A percentile compares a stretch with the other conserved stretches of the same genome.
Conservation (phyloP, 2,329 filamentous ascomycete species). For the Pseudovirgaria hyperparasitica region DNA sequence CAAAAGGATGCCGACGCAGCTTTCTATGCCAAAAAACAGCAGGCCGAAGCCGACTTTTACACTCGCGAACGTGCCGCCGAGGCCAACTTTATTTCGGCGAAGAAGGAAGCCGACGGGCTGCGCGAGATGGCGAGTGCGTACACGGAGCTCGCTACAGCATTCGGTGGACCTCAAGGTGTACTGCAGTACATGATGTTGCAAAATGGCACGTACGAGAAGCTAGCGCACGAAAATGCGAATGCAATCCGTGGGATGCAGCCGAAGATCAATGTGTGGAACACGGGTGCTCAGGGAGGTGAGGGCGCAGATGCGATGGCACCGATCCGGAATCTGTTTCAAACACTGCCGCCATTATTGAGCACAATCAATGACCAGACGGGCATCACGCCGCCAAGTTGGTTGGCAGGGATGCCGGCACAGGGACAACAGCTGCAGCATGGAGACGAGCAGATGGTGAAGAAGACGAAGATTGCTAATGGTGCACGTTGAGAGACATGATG, state of each 20-base stretch:
- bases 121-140: conserved; percentile 72
- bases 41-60: conserved; percentile 28
- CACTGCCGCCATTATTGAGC: conserved; percentile 65
- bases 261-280: conserved; percentile 89
- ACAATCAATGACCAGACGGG: conserved; percentile 87
- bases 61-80: conserved; percentile 42
- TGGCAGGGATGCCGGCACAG: conserved; percentile 38
- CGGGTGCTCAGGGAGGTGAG: conserved; percentile 40
- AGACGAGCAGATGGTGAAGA: conserved; percentile 5
- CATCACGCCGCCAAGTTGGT: conserved; percentile 63
- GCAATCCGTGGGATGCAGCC: conserved; percentile 68
- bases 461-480: conserved; percentile 3
- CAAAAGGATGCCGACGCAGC: conserved; percentile 34
- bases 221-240: conserved; percentile 65
- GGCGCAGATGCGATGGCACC: conserved; percentile 47
- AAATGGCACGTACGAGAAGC: conserved; percentile 62
- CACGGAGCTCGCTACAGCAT: conserved; percentile 53
- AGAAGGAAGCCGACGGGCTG: conserved; percentile 67
- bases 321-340: conserved; percentile 74
- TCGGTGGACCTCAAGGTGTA: conserved; percentile 66
- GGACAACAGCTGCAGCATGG: conserved; percentile 4
- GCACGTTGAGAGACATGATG: too few species aligned
- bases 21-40: conserved; percentile 33
- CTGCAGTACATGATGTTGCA: conserved; percentile 83
- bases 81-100: conserved; percentile 44